phyloP scores from a whole-genome alignment of 306 rosid species.

The Ochetophila trinervis region DNA sequence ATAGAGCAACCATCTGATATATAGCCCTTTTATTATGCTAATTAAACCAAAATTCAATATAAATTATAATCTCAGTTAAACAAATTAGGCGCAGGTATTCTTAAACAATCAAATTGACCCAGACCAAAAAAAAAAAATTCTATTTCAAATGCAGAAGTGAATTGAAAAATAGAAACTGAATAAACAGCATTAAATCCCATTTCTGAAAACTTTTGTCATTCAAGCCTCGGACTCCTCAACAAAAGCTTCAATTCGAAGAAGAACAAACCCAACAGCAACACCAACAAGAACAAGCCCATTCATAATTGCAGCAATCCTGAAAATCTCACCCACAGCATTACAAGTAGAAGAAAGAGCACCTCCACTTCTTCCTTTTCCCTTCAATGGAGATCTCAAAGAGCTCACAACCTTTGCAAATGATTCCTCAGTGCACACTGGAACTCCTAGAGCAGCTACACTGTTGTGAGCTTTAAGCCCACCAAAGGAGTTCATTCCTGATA shows the following conservation, averaged over 20 bases:
- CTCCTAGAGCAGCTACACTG: conserved; percentile 51
- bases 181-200: neutral
- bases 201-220: conserved; percentile 3
- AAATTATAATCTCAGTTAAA: too few species aligned
- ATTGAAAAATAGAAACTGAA: neutral
- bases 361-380: conserved; percentile 43
- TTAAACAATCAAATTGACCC: neutral
- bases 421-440: conserved; percentile 43
- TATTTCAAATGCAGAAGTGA: neutral
- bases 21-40: too few species aligned
- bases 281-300: conserved; percentile 71
- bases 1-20: too few species aligned
- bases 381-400: conserved; percentile 49
- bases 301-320: conserved; percentile 67
- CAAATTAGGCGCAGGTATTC: neutral
- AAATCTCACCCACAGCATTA: conserved; percentile 72
- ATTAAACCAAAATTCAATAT: too few species aligned
- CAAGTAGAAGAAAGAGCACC: conserved; percentile 62
- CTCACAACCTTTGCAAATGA: conserved; percentile 66
- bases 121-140: neutral
- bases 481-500: conserved; percentile 54
- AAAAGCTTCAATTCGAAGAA: conserved; percentile 71
- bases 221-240: conserved; percentile 65
- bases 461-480: conserved; percentile 62
- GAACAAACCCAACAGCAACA: conserved; percentile 85